Evolutionary conservation across 176 grass and related monocot species (phyloP).

Genomic region (Oryza glumipatula): DNA sequence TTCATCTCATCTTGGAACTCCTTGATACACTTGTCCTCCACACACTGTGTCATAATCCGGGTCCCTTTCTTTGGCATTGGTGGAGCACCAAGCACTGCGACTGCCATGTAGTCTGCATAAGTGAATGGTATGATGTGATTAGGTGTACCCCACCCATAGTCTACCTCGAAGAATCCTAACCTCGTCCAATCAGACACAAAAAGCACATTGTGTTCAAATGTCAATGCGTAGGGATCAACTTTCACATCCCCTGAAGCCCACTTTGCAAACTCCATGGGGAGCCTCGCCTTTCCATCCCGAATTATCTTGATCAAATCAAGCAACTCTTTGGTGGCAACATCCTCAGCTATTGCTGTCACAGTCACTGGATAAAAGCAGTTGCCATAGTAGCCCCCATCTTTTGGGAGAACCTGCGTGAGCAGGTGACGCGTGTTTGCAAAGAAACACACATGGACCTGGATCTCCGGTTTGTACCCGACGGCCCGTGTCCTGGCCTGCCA

Average conservation of each 20-base stretch:
- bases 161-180: slow-evolving; percentile 65
- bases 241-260: slow-evolving; percentile 51
- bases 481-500: slow-evolving; percentile 64
- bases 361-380: slow-evolving; percentile 75
- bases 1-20: slow-evolving; percentile 65
- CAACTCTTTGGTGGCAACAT: slow-evolving; percentile 21
- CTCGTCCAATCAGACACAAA: slow-evolving; percentile 81
- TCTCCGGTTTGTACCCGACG: slow-evolving; percentile 39
- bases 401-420: slow-evolving; percentile 43
- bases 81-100: slow-evolving; percentile 59
- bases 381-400: slow-evolving; percentile 63
- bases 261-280: slow-evolving; percentile 44
- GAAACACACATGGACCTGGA: slow-evolving; percentile 61
- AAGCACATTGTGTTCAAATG: slow-evolving; percentile 57
- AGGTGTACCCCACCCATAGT: slow-evolving; percentile 70
- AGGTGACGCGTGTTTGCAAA: slow-evolving; percentile 74
- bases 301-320: slow-evolving; percentile 62
- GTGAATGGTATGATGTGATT: slow-evolving; percentile 62
- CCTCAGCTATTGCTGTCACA: slow-evolving; percentile 34
- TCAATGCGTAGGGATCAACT: slow-evolving; percentile 53
- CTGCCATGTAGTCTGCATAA: slow-evolving; percentile 73
- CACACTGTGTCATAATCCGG: slow-evolving; percentile 71
- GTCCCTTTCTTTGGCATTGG: slow-evolving; percentile 51
- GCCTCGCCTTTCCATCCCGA: slow-evolving; percentile 60
- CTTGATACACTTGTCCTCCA: slow-evolving; percentile 47